Percentiles rank a stretch among this genome's conserved stretches.
Evolutionary conservation across 2,329 filamentous ascomycete genomes (phyloP).

Genomic region (Penicillium sp.): DNA sequence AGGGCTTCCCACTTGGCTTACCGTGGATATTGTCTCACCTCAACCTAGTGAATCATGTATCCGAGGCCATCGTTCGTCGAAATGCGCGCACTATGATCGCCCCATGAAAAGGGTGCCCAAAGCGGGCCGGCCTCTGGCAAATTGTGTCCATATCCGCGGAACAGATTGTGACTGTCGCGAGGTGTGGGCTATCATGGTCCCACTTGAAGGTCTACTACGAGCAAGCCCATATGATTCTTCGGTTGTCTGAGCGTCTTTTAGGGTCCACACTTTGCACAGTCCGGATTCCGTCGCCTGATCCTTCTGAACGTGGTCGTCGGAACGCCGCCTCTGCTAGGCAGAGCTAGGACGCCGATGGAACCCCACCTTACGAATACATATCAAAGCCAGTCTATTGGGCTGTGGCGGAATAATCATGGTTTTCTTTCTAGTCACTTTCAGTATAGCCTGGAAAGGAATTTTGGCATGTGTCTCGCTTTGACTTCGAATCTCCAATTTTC

Average conservation of each 20-base stretch:
- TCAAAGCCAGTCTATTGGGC: too few relatives aligned
- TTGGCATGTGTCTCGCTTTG: too few relatives aligned
- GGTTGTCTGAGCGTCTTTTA: background rate
- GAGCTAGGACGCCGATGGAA: too few relatives aligned
- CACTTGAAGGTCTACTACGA: conserved; percentile 2
- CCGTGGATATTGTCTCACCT: background rate
- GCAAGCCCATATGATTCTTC: background rate
- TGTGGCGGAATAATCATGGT: too few relatives aligned
- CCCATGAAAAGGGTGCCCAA: conserved; percentile 5
- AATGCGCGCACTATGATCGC: conserved; percentile 4
- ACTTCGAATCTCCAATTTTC: too few relatives aligned
- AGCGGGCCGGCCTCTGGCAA: background rate
- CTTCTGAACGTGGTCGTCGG: background rate
- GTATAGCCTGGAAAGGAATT: too few relatives aligned
- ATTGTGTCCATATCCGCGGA: background rate
- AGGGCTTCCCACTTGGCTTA: background rate
- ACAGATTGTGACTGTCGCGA: conserved; percentile 3
- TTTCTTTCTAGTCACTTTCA: too few relatives aligned
- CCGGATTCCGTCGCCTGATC: background rate
- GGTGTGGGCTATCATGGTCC: conserved; percentile 6
- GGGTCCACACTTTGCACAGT: background rate
- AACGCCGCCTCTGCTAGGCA: too few relatives aligned
- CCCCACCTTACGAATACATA: too few relatives aligned
- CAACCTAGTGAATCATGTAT: background rate
- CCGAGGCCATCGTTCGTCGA: conserved; percentile 5